These are phyloP conservation scores for Penicillium sp. DNA, from an alignment of 2,329 filamentous ascomycete species.

Conservation along the genomic window DNA sequence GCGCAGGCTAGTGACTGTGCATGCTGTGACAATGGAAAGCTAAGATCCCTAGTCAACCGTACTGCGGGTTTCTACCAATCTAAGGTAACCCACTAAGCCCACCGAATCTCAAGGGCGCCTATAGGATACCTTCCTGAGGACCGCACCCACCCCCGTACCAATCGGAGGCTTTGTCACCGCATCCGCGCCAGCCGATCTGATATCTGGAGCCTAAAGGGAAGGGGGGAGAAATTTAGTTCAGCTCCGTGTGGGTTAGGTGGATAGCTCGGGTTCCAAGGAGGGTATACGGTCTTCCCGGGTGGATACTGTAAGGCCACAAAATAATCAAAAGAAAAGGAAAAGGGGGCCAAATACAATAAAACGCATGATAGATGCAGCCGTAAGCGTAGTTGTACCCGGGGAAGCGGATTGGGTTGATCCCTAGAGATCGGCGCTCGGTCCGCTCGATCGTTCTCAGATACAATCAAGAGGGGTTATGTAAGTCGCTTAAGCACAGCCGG, in stretches of 20 bases:
- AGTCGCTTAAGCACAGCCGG: not conserved
- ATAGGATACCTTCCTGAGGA: conserved; percentile 23
- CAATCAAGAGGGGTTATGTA: not conserved
- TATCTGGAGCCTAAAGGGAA: conserved; percentile 4
- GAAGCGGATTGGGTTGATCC: conserved; percentile 12
- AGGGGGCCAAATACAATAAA: not conserved
- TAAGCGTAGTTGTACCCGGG: conserved; percentile 2
- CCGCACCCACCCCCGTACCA: conserved; percentile 13
- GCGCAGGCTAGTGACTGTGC: not conserved
- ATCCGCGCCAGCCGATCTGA: conserved; percentile 26
- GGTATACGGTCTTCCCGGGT: not conserved
- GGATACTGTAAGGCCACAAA: not conserved
- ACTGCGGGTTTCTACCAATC: not conserved
- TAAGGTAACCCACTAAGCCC: not conserved
- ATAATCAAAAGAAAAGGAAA: not conserved
- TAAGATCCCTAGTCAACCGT: not conserved
- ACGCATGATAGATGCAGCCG: not conserved
- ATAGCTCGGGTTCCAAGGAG: not conserved
- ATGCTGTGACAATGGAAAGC: not conserved
- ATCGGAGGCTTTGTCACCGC: conserved; percentile 16
- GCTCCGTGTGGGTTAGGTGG: not conserved
- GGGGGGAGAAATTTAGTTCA: not conserved
- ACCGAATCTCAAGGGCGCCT: conserved; percentile 4
- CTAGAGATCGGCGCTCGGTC: conserved; percentile 15
- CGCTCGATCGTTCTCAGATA: conserved; percentile 2